These are phyloP conservation scores for Fusarium pseudograminearum DNA, from an alignment of 2,329 filamentous ascomycete genomes.

Conservation along the genomic window DNA sequence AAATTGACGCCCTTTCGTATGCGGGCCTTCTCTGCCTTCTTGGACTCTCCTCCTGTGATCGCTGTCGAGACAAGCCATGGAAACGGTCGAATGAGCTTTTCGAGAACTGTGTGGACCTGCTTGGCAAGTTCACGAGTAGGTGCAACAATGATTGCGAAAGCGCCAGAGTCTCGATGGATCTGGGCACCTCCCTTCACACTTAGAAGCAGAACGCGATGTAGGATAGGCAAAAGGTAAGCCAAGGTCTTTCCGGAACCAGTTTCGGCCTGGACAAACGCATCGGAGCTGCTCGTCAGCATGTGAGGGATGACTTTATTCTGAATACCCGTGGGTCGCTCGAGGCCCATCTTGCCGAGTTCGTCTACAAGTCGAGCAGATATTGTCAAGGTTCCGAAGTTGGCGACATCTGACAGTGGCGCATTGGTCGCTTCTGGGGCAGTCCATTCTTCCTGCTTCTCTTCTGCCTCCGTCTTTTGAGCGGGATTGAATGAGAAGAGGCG, in stretches of 20 bases:
- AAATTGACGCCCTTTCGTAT: constrained; percentile 96
- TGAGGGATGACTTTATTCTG: constrained; percentile 90
- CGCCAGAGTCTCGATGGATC: constrained; percentile 84
- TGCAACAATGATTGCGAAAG: constrained; percentile 94
- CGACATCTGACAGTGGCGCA: constrained; percentile 86
- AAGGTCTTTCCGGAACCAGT: constrained; percentile 98
- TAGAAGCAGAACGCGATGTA: constrained; percentile 86
- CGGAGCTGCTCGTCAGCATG: constrained; percentile 81
- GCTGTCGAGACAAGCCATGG: constrained; percentile 95
- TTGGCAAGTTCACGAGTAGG: constrained; percentile 95
- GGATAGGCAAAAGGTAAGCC: constrained; percentile 92
- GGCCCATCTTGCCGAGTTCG: constrained; percentile 86
- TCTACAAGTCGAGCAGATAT: constrained; percentile 83
- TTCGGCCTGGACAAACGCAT: constrained; percentile 96
- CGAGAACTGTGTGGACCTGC: constrained; percentile 89
- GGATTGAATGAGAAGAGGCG: constrained; percentile 95
- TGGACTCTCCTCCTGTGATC: constrained; percentile 76
- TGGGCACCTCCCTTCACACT: constrained; percentile 68
- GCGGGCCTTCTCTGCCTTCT: constrained; percentile 89
- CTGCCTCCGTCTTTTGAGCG: constrained; percentile 71
- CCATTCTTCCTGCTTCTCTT: constrained; percentile 63
- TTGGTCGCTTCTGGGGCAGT: constrained; percentile 81
- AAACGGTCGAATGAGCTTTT: constrained; percentile 86
- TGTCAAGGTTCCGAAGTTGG: constrained; percentile 87
- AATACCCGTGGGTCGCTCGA: constrained; percentile 94